Evolutionary conservation across 768 basidiomycete genomes (phyloP).

Genomic region (Hygrophorus russula): DNA sequence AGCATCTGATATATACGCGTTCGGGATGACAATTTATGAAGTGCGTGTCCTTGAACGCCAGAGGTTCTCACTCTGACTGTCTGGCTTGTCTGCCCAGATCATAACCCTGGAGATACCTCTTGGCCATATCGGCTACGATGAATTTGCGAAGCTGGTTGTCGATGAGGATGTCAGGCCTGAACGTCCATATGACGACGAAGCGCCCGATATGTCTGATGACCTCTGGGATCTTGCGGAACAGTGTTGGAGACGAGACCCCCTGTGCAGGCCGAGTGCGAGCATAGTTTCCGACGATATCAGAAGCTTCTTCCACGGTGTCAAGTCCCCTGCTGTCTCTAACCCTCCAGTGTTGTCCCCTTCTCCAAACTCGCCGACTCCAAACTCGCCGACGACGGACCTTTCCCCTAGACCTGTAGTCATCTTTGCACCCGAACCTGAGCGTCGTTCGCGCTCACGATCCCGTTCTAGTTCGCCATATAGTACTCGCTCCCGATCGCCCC

Average conservation of each 20-base stretch:
- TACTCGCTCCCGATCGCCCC: no score
- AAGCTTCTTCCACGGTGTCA: neutral
- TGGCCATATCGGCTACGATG: slow-evolving; percentile 8
- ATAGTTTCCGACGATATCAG: slow-evolving; percentile 6
- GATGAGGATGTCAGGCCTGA: slow-evolving; percentile 12
- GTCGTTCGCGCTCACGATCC: no score
- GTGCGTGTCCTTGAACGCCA: no score
- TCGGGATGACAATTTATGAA: slow-evolving; percentile 11
- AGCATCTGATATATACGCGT: slow-evolving; percentile 14
- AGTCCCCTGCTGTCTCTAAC: no score
- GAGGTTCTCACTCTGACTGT: neutral
- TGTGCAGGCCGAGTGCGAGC: slow-evolving; percentile 10
- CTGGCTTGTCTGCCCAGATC: neutral
- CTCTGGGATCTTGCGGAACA: slow-evolving; percentile 14
- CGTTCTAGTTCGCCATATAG: no score
- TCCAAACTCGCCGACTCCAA: no score
- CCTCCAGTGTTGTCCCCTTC: no score
- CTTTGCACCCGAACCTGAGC: no score
- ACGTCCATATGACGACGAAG: slow-evolving; percentile 13
- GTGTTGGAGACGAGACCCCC: slow-evolving; percentile 13
- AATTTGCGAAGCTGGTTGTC: slow-evolving; percentile 10
- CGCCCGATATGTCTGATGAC: slow-evolving; percentile 11
- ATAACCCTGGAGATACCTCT: slow-evolving; percentile 12
- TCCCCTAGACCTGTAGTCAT: no score
- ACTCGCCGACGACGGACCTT: no score